Evolutionary conservation across 129 eudicot genomes (phyloP), one percentile per base, ranked within the genome.

Genomic region (Smallanthus sonchifolius): DNA sequence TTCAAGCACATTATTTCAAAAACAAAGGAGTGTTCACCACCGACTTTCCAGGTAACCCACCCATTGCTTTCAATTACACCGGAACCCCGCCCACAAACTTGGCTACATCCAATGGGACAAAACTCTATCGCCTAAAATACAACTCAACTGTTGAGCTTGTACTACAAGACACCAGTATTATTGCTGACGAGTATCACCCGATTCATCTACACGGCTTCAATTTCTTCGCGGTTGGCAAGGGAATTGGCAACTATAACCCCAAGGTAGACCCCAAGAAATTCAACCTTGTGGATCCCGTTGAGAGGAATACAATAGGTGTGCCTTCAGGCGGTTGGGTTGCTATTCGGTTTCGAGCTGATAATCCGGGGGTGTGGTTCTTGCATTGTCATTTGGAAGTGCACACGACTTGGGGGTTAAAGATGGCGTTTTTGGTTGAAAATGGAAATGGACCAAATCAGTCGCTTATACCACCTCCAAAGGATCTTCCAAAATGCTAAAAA

Each of bases 331-430:
- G 92, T 35, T 89, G 90, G 96, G 80, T 82, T 4, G 92, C 96
- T 7, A 80, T 89, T 30, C 82, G 96, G 65, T 89, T 89, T 77
- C 80, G 75, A 1, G 91, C 91, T 6, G 96, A 89, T 87, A 89
- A 89, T 81, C 95, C 91, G 13, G 95, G 91, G 79, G 88, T 88
- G 9, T 88, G 95, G 95, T 88, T 88, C 67, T 70, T 88, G 91
- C 95, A 88, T 84, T 86, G 95, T 64, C 95, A 88, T 69, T 64
- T 88, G 55, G 96, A 89, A 56, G 83, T 87, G 48, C 92, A 86
- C 71, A 89, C 90, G 47, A 82, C 83, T 36, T 84, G 89, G 92
- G 88, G 89, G 34, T 72, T 84, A 13, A 86, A 86, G 73, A 89
- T 86, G 91, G 91, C 91, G 36, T 89, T 89, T 64, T 59, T 86